Percentiles rank a stretch among this genome's conserved stretches.
These are phyloP conservation scores for Alternaria burnsii DNA, from an alignment of 2,329 filamentous ascomycete species.

Conservation along the genomic window DNA sequence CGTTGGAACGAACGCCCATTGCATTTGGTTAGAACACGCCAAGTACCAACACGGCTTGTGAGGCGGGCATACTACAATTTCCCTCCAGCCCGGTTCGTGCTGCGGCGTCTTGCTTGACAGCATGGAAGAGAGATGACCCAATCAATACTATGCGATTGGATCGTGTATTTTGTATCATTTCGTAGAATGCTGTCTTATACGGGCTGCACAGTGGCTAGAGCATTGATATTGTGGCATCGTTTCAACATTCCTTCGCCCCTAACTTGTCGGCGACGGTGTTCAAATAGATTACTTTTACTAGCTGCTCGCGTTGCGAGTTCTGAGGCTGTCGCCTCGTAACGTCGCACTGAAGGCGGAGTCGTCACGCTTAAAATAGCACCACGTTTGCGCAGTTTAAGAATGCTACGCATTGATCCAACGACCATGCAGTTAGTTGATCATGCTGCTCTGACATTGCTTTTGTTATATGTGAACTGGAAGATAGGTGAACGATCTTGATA, in stretches of 20 bases:
- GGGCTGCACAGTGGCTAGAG: background rate
- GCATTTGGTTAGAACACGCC: background rate
- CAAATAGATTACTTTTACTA: background rate
- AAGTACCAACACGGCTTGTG: background rate
- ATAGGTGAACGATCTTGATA: background rate
- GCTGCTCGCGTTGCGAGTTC: background rate
- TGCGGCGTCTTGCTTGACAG: background rate
- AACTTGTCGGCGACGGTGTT: background rate
- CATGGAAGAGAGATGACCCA: conserved; percentile 1
- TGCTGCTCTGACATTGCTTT: background rate
- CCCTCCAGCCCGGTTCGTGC: background rate
- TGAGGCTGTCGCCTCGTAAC: conserved; percentile 3
- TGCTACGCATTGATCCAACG: background rate
- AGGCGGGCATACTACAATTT: conserved; percentile 6
- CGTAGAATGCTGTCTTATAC: background rate
- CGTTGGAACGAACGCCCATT: background rate
- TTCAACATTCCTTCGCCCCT: background rate
- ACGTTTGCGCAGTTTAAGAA: background rate
- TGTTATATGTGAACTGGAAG: background rate
- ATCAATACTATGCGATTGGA: background rate
- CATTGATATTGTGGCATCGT: background rate
- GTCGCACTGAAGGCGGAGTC: background rate
- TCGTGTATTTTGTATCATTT: background rate
- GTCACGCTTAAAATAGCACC: background rate
- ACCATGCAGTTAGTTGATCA: background rate